These are phyloP conservation scores for Hypoxylon subgilvum DNA, from an alignment of 495 filamentous ascomycete genomes.

Conservation along the genomic window DNA sequence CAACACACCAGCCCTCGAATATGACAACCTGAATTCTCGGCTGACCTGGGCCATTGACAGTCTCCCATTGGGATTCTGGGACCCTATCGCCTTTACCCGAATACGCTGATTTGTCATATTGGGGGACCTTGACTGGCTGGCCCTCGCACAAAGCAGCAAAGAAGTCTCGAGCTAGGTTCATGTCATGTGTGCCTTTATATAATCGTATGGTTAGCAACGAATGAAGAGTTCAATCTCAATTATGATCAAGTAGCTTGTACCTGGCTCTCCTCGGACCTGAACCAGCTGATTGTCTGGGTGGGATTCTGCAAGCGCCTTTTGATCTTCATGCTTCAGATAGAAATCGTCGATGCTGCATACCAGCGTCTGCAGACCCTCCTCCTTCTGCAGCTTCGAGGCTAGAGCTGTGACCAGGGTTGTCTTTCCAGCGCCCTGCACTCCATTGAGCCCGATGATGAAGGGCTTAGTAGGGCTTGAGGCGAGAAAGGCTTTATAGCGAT, in stretches of 20 bases:
- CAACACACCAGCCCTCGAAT: slow-evolving; percentile 93
- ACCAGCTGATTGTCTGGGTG: slow-evolving; percentile 76
- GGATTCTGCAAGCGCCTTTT: slow-evolving; percentile 67
- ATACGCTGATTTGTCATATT: slow-evolving; percentile 84
- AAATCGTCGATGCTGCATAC: slow-evolving; percentile 92
- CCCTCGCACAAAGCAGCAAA: slow-evolving; percentile 65
- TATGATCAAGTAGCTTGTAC: slow-evolving; percentile 37
- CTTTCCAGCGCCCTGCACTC: slow-evolving; percentile 88
- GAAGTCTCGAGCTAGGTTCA: slow-evolving; percentile 65
- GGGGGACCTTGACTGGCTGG: slow-evolving; percentile 66
- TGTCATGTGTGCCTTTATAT: slow-evolving; percentile 76
- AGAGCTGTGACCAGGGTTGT: slow-evolving; percentile 82
- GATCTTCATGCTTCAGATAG: slow-evolving; percentile 77
- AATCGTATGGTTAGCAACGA: slow-evolving; percentile 18
- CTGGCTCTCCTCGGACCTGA: slow-evolving; percentile 81
- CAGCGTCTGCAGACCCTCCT: slow-evolving; percentile 70
- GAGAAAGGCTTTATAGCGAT: slow-evolving; percentile 62
- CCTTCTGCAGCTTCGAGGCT: slow-evolving; percentile 66
- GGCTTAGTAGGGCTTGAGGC: slow-evolving; percentile 47
- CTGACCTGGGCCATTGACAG: slow-evolving; percentile 63
- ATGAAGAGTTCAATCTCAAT: background rate
- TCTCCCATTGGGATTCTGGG: slow-evolving; percentile 63
- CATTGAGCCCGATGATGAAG: slow-evolving; percentile 67
- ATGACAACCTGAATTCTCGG: slow-evolving; percentile 69
- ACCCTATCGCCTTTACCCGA: slow-evolving; percentile 79